Percentiles rank a stretch among this genome's conserved stretches.
Evolutionary conservation across 1,284 basidiomycete genomes (phyloP).

Genomic region (Boletus sp.): DNA sequence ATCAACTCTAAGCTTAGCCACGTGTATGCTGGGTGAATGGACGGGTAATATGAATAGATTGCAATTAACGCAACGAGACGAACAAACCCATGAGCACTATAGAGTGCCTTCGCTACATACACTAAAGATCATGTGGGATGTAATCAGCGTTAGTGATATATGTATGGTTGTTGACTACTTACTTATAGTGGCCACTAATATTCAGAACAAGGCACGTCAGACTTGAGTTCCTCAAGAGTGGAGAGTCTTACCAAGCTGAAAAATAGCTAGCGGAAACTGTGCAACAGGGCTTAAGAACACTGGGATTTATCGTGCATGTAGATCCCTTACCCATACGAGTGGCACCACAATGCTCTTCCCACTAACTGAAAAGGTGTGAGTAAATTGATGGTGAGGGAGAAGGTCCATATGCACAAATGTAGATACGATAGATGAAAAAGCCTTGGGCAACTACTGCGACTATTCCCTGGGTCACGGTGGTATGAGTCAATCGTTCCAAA

Average conservation of each 20-base stretch:
- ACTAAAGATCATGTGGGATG: conserved; percentile 10
- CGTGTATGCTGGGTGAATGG: conserved; percentile 1
- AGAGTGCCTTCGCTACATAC: conserved; percentile 11
- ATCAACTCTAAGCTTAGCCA: not conserved
- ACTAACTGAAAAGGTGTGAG: conserved; percentile 11
- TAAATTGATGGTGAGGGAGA: not conserved
- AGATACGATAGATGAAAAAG: conserved; percentile 24
- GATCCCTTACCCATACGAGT: conserved; percentile 18
- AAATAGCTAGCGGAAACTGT: conserved; percentile 3
- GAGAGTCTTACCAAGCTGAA: conserved; percentile 15
- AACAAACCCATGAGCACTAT: conserved; percentile 16
- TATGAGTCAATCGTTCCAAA: not conserved
- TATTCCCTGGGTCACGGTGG: conserved; percentile 4
- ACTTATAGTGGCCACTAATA: conserved; percentile 11
- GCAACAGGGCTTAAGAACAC: not conserved
- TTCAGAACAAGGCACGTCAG: not conserved
- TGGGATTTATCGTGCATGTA: accelerated
- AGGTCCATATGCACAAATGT: conserved; percentile 8
- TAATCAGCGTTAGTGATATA: not conserved
- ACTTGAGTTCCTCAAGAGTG: accelerated
- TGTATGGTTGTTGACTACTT: not conserved
- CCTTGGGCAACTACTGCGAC: conserved; percentile 8
- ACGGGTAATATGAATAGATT: not conserved
- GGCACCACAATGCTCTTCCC: conserved; percentile 11
- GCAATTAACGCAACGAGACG: too few relatives aligned